Base-by-base conservation (phyloP, 768 basidiomycete genomes). In the Thelephora ganbajun region DNA sequence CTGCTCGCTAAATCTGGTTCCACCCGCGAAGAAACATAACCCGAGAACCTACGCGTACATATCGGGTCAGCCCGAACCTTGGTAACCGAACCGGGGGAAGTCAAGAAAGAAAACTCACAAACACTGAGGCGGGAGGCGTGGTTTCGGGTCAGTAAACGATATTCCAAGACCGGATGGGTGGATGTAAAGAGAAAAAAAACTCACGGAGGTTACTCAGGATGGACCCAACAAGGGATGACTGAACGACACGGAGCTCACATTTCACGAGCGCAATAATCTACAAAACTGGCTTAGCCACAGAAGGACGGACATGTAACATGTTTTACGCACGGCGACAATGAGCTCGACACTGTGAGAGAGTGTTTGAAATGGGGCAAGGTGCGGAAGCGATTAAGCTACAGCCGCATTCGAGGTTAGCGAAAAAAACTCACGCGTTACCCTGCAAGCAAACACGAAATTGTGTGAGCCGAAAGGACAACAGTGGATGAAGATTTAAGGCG, bases 11-110 rank as follows among this genome's bases (percentile, higher is more conserved):
- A 77, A 89, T 54, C 74, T 74, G 45, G 79, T 64, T 16, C 87
- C 87, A 48, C 86, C 87, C 18, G 83, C 85, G 54, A 90, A 89
- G 66, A 90, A 90, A 57, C 87, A 89, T 88, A 91, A 88, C 43
- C 88, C 88, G 23, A 90, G 70, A 14, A 91, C 79, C 44, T 92
- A 22, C 14, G 9, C 2, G 11, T 9, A 41, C 22, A 30, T 4
- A 30, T 30, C 26, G 9, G 9, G 26, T 30, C 26, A 30, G 26
- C 26, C n/a, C 9, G 26, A 30, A 9, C 26, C 26, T 9, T 4
- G 26, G 71, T 33, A 89, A 82, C 84, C 44, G 26, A 30, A 30
- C 4, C 26, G 26, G 26, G 26, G 9, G 26, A 30, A 9, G 26
- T 9, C 26, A 30, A 9, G 9, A 30, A 4, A 9, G 9, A 9